Base-by-base conservation (phyloP, 2,329 filamentous ascomycete species). In the Fusarium sp. region DNA sequence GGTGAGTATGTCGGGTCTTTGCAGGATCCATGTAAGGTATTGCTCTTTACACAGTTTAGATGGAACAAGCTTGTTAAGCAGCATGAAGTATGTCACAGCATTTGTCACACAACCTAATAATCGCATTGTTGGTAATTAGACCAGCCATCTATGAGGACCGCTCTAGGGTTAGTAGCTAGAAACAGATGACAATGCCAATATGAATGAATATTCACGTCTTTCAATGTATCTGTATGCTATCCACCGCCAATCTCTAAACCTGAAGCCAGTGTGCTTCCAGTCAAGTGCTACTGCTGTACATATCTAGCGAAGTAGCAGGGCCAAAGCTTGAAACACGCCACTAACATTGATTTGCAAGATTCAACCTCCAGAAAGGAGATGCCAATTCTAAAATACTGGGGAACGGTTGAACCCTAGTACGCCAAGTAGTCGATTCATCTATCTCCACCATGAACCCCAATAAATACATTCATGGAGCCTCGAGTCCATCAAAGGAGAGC, bases 311-410 rank as follows among this genome's bases (percentile, higher is more conserved):
- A n/a, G 50, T 53, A 43, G 20, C 29, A 46, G 50, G 61, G 40
- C 44, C 22, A 59, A 45, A 67, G 44, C 22, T 53, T 67, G 63
- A 66, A 66, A 66, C 63, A 32, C 30, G 34, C 50, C 47, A 20
- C 47, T 53, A 24, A 32, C 38, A 62, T 42, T 46, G 63, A 34
- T 66, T 60, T 22, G 34, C 62, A 51, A 63, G 55, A 58, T 64
- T 59, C 34, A 29, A 65, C 42, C 42, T 59, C 22, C 47, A 43
- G 56, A 68, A 68, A 53, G 54, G 68, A 51, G 64, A 61, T 61
- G 44, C 64, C 68, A 71, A 61, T 71, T 65, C 68, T 55, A 71
- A 65, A 69, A 61, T 60, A 69, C 68, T 59, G 68, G 68, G 68
- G 59, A 71, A 43, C 20, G 46, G 12, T 30, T 61, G 51, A 66